Percentiles rank a stretch among this genome's conserved stretches.
phyloP scores from a whole-genome alignment of 2,329 filamentous ascomycete genomes.

The Claviceps lovelessii region DNA sequence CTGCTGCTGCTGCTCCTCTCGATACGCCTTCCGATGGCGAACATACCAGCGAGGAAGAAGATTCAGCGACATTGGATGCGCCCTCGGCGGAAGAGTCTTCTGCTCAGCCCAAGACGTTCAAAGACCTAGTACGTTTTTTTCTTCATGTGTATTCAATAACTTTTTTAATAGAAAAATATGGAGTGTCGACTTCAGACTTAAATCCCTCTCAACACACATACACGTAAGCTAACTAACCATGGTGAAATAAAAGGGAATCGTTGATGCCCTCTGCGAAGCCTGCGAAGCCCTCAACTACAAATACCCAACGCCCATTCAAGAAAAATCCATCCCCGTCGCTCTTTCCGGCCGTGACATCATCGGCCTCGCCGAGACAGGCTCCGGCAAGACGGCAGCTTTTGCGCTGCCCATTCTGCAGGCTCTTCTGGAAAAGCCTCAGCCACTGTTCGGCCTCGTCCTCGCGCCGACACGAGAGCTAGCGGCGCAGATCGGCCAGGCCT shows the following conservation, averaged over 20 bases:
- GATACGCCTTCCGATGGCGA: constrained; percentile 4
- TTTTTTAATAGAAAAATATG: no score
- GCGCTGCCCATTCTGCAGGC: constrained; percentile 84
- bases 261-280: constrained; percentile 77
- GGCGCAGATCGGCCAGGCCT: constrained; percentile 75
- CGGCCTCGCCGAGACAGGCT: constrained; percentile 86
- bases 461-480: constrained; percentile 90
- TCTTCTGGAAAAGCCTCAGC: constrained; percentile 73
- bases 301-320: constrained; percentile 76
- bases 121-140: constrained; percentile 37
- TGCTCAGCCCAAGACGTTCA: constrained; percentile 44
- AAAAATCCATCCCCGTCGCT: constrained; percentile 67
- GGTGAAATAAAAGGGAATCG: constrained; percentile 46
- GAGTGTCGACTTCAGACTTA: no score
- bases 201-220: no score
- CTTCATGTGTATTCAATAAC: background rate
- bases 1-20: background rate
- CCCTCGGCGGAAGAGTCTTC: constrained; percentile 18
- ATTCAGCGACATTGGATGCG: constrained; percentile 21
- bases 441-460: constrained; percentile 76
- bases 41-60: constrained; percentile 10
- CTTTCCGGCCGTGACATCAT: constrained; percentile 76
- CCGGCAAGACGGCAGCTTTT: constrained; percentile 91
- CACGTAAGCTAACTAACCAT: no score
- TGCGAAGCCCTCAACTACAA: constrained; percentile 74